Base-by-base conservation (phyloP, 169 alveolate species). In the Babesia ovis region DNA sequence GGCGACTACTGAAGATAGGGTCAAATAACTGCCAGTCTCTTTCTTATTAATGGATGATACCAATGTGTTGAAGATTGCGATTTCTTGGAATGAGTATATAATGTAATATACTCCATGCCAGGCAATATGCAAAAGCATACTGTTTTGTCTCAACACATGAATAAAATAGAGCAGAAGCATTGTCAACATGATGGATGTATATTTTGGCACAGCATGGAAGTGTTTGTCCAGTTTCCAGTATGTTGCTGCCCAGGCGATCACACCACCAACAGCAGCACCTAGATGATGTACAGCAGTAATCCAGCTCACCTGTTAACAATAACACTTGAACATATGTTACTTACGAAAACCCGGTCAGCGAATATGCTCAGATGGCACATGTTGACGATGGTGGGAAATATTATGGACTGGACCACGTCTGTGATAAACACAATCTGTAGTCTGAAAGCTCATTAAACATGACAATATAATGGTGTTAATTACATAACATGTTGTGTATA, bases 241-340 rank as follows among this genome's bases (percentile, higher is more conserved):
- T 32, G 86, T 55, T 9, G 70, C 62, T 35, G 31, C 68, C 58
- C 58, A 77, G 32, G 71, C 71, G 16, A 59, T 39, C 22, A 77
- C 34, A 31, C 86, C 86, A 20, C 82, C 86, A 53, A 66, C 34
- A 0, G 86, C 72, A 3, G 86, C 79, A 31, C 86, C 86, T 20
- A 77, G 43, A 37, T 77, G 86, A 23, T 77, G 79, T 20, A 77
- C 45, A 3, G 82, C 86, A 29, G 73, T 50, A 0, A 77, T 66
- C 51, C 73, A 43, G 22, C 82, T 68, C 16, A 77, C 22, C 86
- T 77, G 56, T 20, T n/a, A n/a, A 23, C 11, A 9, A 43, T 14
- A n/a, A 20, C 41, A n/a, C 12, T 4, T 35, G 14, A 18, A 27
- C 39, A 6, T 27, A 4, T 20, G 1, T 4, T 25, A 77, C 86